These are phyloP conservation scores for Papiliotrema flavescens DNA, from an alignment of 1,284 basidiomycete genomes.

Conservation along the genomic window DNA sequence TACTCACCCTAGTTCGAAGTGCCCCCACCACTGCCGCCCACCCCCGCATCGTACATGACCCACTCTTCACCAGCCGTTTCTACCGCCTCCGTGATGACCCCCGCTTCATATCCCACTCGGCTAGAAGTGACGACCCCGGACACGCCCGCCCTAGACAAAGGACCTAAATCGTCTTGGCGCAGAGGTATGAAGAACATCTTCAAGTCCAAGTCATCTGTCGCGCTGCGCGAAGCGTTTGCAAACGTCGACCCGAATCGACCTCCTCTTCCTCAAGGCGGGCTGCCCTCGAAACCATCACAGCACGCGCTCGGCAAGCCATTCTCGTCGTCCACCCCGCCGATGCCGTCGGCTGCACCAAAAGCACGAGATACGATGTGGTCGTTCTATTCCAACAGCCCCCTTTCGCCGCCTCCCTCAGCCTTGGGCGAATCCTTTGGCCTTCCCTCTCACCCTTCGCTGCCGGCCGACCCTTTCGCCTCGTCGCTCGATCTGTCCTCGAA, in stretches of 20 bases:
- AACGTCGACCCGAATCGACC: slow-evolving; percentile 14
- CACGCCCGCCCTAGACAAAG: slow-evolving; percentile 4
- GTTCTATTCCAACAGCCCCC: slow-evolving; percentile 5
- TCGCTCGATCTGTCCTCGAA: slow-evolving; percentile 25
- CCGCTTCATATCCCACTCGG: slow-evolving; percentile 14
- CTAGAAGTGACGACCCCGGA: slow-evolving; percentile 1
- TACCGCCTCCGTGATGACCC: slow-evolving; percentile 13
- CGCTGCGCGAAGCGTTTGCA: slow-evolving; percentile 27
- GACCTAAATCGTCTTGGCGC: slow-evolving; percentile 34
- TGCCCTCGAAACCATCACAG: slow-evolving; percentile 12
- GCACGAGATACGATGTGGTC: slow-evolving; percentile 12
- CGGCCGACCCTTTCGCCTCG: slow-evolving; percentile 38
- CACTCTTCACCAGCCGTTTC: slow-evolving; percentile 16
- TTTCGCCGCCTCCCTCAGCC: slow-evolving; percentile 12
- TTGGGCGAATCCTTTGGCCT: slow-evolving; percentile 16
- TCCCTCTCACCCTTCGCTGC: slow-evolving; percentile 14
- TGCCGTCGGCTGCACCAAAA: not conserved
- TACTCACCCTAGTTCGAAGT: slow-evolving; percentile 16
- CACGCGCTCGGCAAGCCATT: slow-evolving; percentile 22
- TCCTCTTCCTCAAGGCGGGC: slow-evolving; percentile 15
- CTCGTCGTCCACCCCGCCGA: slow-evolving; percentile 26
- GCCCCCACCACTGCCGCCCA: slow-evolving; percentile 23
- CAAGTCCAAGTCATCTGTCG: slow-evolving; percentile 38
- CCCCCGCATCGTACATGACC: slow-evolving; percentile 23
- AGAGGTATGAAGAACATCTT: slow-evolving; percentile 40